Percentiles rank a stretch among this genome's conserved stretches.
Conservation (phyloP, 75 land plant species). For the Picea glauca region DNA sequence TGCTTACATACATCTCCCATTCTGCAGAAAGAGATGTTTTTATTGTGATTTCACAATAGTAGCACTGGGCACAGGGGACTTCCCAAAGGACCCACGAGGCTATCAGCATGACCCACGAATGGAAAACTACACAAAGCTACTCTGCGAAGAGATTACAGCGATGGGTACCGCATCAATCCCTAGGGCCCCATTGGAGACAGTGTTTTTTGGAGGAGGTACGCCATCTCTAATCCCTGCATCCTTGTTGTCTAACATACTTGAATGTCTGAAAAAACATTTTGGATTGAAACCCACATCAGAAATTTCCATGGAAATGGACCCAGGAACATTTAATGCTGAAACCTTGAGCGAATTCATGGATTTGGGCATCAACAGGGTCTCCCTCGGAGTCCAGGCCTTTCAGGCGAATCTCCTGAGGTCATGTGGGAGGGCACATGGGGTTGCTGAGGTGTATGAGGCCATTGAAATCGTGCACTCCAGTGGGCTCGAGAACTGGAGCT, state of each 20-base stretch:
- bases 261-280: constrained; percentile 37
- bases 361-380: constrained; percentile 81
- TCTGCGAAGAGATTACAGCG: constrained; percentile 66
- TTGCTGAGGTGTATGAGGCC: constrained; percentile 74
- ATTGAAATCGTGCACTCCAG: constrained; percentile 53
- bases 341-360: constrained; percentile 47
- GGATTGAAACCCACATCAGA: constrained; percentile 57
- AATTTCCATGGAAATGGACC: constrained; percentile 95
- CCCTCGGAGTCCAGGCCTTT: constrained; percentile 97
- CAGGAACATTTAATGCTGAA: constrained; percentile 73
- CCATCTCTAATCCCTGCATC: constrained; percentile 83
- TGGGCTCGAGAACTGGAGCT: constrained; percentile 83
- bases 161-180: constrained; percentile 6
- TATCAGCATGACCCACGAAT: constrained; percentile 56
- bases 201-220: constrained; percentile 96
- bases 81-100: not conserved
- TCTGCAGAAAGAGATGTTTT: constrained; percentile 91
- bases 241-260: constrained; percentile 55
- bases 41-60: constrained; percentile 98
- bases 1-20: constrained; percentile 92
- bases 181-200: constrained; percentile 57
- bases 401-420: constrained; percentile 62
- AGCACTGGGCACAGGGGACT: constrained; percentile 68
- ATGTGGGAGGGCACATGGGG: constrained; percentile 91
- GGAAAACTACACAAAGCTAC: constrained; percentile 46